Evolutionary conservation across 352 stramenopile species (phyloP), one percentile per base, ranked within the genome.

Genomic region (Phytophthora vignae): DNA sequence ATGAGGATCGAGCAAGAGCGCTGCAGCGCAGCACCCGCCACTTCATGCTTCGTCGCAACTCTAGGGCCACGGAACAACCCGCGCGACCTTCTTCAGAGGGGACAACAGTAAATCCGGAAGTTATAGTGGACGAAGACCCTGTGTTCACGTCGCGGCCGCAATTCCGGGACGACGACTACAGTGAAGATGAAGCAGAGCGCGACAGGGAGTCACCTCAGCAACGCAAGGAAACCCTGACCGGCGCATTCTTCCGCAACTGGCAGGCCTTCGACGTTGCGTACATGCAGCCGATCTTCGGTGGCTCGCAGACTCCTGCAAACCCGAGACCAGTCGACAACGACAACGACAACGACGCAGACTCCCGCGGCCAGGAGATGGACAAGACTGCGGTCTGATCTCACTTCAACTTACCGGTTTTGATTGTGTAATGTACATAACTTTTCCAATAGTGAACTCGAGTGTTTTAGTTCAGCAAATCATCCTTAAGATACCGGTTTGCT

Each of bases 231-330:
- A 90, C 82, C 8, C 60, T 78, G 22, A 84, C 77, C 1, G 77
- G 79, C 17, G 67, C 81, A 17, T 91, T 95, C 59, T 91, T 95
- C 62, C 85, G 84, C 14, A 84, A 79, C 17, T 96, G 89, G 89
- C 79, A 93, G 36, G 61, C 68, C 10, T 93, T 96, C 50, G 89
- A 96, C 64, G 67, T 60, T 9, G 77, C 69, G 17, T 93, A 90
- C 74, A 88, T 96, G 81, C 87, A 94, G 67, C 89, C 87, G 10
- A 84, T 91, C 36, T 96, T 96, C 48, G 89, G 89, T 27, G 87
- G 87, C 64, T 72, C 53, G 14, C 72, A 74, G 36, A 48, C 64
- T 17, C 58, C 63, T 38, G 55, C 44, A 7, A 75, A 60, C 27
- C 22, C 31, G 7, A 61, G 54, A 48, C 25, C 59, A 36, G 27